Conservation (phyloP, 257 asterid species). For the Fraxinus anomala region DNA sequence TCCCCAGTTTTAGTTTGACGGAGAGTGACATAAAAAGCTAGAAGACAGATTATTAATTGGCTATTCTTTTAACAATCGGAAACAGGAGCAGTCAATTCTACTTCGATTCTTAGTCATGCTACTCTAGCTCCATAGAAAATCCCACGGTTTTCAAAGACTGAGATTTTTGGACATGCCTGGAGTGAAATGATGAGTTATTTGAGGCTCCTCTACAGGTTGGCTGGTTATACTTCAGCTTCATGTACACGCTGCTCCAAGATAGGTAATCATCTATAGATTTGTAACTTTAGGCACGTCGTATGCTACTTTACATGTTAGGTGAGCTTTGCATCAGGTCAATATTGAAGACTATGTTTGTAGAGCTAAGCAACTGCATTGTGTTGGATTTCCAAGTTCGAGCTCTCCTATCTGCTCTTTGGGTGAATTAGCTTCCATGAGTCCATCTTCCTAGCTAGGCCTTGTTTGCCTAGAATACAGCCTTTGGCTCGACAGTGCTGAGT, state of each 20-base stretch:
- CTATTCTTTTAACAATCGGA: background rate
- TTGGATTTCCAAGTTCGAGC: too few relatives aligned
- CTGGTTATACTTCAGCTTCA: background rate
- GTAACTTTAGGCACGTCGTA: background rate
- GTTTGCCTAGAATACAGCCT: background rate
- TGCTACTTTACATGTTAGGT: background rate
- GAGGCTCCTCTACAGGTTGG: background rate
- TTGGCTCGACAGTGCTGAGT: background rate
- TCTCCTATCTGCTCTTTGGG: background rate
- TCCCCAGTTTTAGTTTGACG: slow-evolving; percentile 59
- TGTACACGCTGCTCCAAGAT: background rate
- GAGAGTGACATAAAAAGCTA: slow-evolving; percentile 39
- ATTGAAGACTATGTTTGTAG: background rate
- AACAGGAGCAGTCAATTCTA: background rate
- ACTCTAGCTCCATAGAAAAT: background rate
- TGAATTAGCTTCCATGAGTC: background rate
- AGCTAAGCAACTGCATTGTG: background rate
- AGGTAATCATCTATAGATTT: too few relatives aligned
- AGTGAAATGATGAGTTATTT: background rate
- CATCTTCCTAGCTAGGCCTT: too few relatives aligned
- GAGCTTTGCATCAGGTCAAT: background rate
- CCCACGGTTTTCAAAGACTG: background rate
- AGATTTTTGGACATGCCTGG: background rate
- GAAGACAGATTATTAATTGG: background rate
- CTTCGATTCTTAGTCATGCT: background rate